Base-by-base conservation (phyloP, 2,329 filamentous ascomycete genomes). In the Coleophoma crateriformis region DNA sequence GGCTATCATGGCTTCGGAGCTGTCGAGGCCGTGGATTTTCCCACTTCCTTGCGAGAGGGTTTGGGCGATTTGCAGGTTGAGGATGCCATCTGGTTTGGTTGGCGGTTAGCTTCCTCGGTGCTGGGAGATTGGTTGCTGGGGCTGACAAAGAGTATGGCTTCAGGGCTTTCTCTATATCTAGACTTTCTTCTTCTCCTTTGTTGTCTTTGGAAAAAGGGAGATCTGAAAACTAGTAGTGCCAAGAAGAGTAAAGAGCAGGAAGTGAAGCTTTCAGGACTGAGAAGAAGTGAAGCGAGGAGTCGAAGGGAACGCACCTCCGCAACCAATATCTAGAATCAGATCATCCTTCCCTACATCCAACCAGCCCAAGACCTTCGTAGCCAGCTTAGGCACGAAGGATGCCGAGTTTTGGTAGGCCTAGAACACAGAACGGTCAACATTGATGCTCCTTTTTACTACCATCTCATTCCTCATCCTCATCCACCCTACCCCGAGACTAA, bases 321-420 rank as follows among this genome's bases (percentile, higher is more conserved):
- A 86, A 13, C 82, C 82, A 47, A 86, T 66, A 54, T 86, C 82
- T 2, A 86, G 68, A 19, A 86, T 72, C 14, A 68, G 62, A 60
- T 86, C 82, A 54, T 79, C 74, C 27, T 74, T 70, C 50, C 80
- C 71, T 0, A 81, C 72, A 55, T 82, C 74, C 0, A 86, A 69
- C 74, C 79, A 84, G 42, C 71, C 63, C 11, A 83, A 58, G 5
- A 85, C 71, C 51, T 80, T 83, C 14, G 71, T 72, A 1, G 81
- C 76, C 10, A 85, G 68, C 59, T 81, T 79, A 3, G 82, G 81
- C 8, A 85, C 82, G 58, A 85, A 86, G 0, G 78, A 76, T 7
- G 82, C 82, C 2, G 81, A 76, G 50, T 76, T 69, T 52, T 81
- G 76, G 60, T 85, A 86, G 33, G 74, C 75, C 56, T 58, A 40